Base-by-base conservation (phyloP, 768 basidiomycete species). In the Lactarius psammicola region DNA sequence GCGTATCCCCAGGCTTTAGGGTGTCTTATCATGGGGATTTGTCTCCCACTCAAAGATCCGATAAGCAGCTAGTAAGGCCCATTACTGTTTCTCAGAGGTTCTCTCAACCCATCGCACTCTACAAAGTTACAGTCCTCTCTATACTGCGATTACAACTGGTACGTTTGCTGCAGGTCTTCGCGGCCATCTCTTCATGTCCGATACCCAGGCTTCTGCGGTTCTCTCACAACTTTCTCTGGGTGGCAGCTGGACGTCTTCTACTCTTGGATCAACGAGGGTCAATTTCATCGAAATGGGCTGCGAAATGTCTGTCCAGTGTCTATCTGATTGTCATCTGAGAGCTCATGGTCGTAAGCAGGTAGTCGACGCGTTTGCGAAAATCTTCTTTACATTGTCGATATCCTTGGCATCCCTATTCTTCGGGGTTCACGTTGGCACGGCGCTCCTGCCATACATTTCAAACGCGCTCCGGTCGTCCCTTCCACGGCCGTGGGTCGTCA, bases 201-300 rank as follows among this genome's bases (percentile, higher is more conserved):
- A 18, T n/a, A 28, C 42, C 30, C 65, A 89, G 95, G 94, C 17
- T 94, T 98, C 75, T 98, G 97, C 73, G 97, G 96, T 3, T 96
- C 94, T 1, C 76, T 98, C 71, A 99, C 97, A 11, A 98, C 95
- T 2, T 98, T 98, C 79, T 97, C 95, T 18, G 85, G 88, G 42
- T 98, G 97, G 97, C 93, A 98, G 76, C 74, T 92, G 11, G 92
- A 95, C 67, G 76, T 94, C 0, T 98, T 96, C 72, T 76, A 82
- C 60, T 90, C 94, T 0, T 98, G 95, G 86, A 80, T 89, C 0
- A 93, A 98, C 74, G 76, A 82, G 3, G 78, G 79, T 40, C 75
- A 79, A 11, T 82, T 80, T 56, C 74, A 80, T 62, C 83, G 89
- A 56, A 80, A 82, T 58, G 87, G 92, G 59, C 80, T 98, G 36